A percentile compares a stretch with the other conserved stretches of the same genome.
phyloP scores from a whole-genome alignment of 1,139 yeast species.

The Suhomyces ambrosiae region DNA sequence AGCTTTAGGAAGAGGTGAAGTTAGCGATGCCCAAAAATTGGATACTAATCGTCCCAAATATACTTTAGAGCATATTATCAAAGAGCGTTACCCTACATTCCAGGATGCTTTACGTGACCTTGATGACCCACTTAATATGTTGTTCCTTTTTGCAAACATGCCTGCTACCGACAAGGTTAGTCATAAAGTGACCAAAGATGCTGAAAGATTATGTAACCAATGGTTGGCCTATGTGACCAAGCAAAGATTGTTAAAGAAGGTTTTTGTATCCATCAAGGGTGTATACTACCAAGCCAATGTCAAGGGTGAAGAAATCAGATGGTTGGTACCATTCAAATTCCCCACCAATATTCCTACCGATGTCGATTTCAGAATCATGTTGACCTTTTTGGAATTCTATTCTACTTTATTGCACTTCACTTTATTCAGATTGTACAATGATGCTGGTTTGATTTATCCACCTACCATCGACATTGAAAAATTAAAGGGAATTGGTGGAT shows the following conservation, averaged over 20 bases:
- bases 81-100: slow-evolving; percentile 95
- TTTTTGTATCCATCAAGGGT: slow-evolving; percentile 95
- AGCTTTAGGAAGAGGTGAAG: slow-evolving; percentile 91
- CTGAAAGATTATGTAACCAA: slow-evolving; percentile 83
- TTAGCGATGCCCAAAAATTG: slow-evolving; percentile 81
- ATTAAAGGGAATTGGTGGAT: slow-evolving; percentile 86
- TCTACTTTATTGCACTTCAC: slow-evolving; percentile 89
- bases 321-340: slow-evolving; percentile 97
- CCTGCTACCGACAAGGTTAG: slow-evolving; percentile 89
- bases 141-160: slow-evolving; percentile 89
- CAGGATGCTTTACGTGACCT: slow-evolving; percentile 89
- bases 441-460: slow-evolving; percentile 84
- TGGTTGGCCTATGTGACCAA: slow-evolving; percentile 94
- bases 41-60: slow-evolving; percentile 83
- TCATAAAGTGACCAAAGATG: slow-evolving; percentile 79
- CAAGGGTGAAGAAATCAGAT: slow-evolving; percentile 88
- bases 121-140: slow-evolving; percentile 94
- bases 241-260: slow-evolving; percentile 80
- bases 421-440: slow-evolving; percentile 81
- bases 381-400: slow-evolving; percentile 93
- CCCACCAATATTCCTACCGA: slow-evolving; percentile 94
- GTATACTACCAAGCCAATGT: slow-evolving; percentile 91
- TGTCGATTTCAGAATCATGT: slow-evolving; percentile 95
- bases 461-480: slow-evolving; percentile 76
- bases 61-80: slow-evolving; percentile 85